A percentile compares a stretch with the other conserved stretches of the same genome.
phyloP scores from a whole-genome alignment of 306 rosid genomes.

The Pterocarpus macrocarpus region DNA sequence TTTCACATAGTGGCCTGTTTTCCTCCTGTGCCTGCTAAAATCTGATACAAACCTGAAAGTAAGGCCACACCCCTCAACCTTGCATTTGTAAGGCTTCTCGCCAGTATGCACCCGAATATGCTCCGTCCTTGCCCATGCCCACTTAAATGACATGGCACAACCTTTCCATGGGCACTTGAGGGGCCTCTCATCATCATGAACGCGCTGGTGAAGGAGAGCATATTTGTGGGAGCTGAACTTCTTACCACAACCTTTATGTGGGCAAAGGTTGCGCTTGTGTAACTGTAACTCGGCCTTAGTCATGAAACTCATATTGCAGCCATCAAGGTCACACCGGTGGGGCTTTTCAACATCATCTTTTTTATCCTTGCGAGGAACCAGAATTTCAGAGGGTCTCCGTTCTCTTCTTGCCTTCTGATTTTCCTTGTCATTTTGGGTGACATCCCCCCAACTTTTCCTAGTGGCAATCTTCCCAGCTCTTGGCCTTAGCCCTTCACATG shows the following conservation, averaged over 20 bases:
- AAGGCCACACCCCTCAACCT: slow-evolving; percentile 88
- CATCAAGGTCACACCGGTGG: slow-evolving; percentile 80
- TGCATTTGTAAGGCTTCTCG: slow-evolving; percentile 92
- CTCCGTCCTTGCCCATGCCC: slow-evolving; percentile 99
- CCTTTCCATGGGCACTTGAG: slow-evolving; percentile 99
- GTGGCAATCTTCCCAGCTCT: slow-evolving; percentile 66
- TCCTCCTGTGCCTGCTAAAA: slow-evolving; percentile 93
- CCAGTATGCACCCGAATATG: slow-evolving; percentile 97
- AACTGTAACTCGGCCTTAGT: slow-evolving; percentile 71
- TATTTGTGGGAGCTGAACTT: slow-evolving; percentile 94
- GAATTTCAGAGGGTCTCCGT: slow-evolving; percentile 51
- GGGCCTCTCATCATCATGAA: slow-evolving; percentile 90
- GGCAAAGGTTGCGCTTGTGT: slow-evolving; percentile 89
- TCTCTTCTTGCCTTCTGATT: slow-evolving; percentile 60
- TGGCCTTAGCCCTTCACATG: slow-evolving; percentile 94
- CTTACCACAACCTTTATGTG: slow-evolving; percentile 92
- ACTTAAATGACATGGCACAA: slow-evolving; percentile 95
- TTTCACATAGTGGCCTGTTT: slow-evolving; percentile 83
- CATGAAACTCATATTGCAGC: slow-evolving; percentile 84
- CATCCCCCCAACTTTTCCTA: slow-evolving; percentile 41
- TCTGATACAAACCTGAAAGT: slow-evolving; percentile 94
- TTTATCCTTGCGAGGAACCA: slow-evolving; percentile 53
- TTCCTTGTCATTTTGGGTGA: slow-evolving; percentile 46
- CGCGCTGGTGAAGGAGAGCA: slow-evolving; percentile 84
- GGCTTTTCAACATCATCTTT: slow-evolving; percentile 54